Conservation (phyloP, 164 flowering plant species). For the Warburgia ugandensis region DNA sequence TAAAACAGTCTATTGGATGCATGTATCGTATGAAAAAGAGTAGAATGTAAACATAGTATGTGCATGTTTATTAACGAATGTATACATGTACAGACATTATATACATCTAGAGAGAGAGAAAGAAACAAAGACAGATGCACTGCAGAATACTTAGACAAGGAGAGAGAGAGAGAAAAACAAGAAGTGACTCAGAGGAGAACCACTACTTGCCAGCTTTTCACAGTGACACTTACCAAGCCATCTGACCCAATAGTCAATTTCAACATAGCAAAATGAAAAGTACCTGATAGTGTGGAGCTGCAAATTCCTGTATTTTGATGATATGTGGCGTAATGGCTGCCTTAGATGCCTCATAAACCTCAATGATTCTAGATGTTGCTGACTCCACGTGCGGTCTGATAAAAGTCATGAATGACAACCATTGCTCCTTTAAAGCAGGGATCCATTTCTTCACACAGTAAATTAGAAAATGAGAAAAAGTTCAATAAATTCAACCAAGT, state of each 20-base stretch:
- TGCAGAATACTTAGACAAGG: too few relatives aligned
- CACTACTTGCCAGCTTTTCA: too few relatives aligned
- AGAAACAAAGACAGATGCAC: too few relatives aligned
- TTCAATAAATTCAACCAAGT: not conserved
- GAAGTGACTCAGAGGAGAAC: not conserved
- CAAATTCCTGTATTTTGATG: slow-evolving; percentile 48
- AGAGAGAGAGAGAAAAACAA: not conserved
- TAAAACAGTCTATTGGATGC: slow-evolving; percentile 4
- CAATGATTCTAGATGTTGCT: slow-evolving; percentile 36
- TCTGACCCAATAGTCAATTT: not conserved
- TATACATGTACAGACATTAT: too few relatives aligned
- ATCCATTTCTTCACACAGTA: slow-evolving; percentile 54
- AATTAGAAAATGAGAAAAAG: not conserved
- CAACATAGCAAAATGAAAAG: not conserved
- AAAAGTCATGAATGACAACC: slow-evolving; percentile 38
- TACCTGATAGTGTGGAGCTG: slow-evolving; percentile 81
- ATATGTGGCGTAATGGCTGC: slow-evolving; percentile 51
- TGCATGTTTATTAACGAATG: too few relatives aligned
- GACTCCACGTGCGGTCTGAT: slow-evolving; percentile 59
- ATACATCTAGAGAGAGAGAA: too few relatives aligned
- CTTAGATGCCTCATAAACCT: slow-evolving; percentile 67
- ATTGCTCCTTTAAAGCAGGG: slow-evolving; percentile 61
- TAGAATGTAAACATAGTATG: too few relatives aligned
- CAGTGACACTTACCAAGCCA: too few relatives aligned
- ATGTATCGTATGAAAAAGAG: too few relatives aligned